A percentile compares a stretch with the other conserved stretches of the same genome.
Evolutionary conservation across 805 yeast genomes (phyloP).

Genomic region (Cyberlindnera mrakii): DNA sequence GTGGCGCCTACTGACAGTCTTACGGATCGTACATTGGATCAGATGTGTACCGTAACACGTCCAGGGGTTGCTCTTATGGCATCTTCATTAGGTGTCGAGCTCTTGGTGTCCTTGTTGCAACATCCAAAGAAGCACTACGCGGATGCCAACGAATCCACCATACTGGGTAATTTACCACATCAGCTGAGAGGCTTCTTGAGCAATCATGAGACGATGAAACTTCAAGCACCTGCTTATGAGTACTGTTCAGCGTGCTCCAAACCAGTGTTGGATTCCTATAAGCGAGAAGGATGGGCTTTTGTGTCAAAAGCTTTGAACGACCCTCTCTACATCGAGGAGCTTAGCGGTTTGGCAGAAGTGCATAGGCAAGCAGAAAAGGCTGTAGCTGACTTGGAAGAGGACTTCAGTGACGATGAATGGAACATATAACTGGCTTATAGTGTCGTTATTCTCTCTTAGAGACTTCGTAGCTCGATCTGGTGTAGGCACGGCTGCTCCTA

Average conservation of each 20-base stretch:
- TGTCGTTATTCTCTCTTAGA: not conserved
- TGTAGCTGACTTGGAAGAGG: constrained; percentile 21
- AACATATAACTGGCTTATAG: not conserved
- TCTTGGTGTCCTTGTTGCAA: constrained; percentile 69
- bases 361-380: constrained; percentile 61
- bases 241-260: constrained; percentile 85
- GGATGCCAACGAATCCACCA: constrained; percentile 23
- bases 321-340: constrained; percentile 58
- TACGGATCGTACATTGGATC: constrained; percentile 86
- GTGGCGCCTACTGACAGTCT: constrained; percentile 89
- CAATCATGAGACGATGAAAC: constrained; percentile 54
- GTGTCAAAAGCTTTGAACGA: constrained; percentile 65
- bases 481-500: too few species aligned
- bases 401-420: constrained; percentile 22
- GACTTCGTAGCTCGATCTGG: not conserved
- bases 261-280: constrained; percentile 46
- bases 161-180: constrained; percentile 76
- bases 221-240: constrained; percentile 66
- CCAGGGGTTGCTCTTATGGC: constrained; percentile 94
- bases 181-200: constrained; percentile 85
- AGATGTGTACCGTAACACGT: constrained; percentile 97
- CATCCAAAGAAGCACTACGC: constrained; percentile 43
- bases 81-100: constrained; percentile 78
- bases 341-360: constrained; percentile 73
- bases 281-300: constrained; percentile 70